Conservation (phyloP, 176 grass and related monocot genomes). For the Urochloa ruziziensis region DNA sequence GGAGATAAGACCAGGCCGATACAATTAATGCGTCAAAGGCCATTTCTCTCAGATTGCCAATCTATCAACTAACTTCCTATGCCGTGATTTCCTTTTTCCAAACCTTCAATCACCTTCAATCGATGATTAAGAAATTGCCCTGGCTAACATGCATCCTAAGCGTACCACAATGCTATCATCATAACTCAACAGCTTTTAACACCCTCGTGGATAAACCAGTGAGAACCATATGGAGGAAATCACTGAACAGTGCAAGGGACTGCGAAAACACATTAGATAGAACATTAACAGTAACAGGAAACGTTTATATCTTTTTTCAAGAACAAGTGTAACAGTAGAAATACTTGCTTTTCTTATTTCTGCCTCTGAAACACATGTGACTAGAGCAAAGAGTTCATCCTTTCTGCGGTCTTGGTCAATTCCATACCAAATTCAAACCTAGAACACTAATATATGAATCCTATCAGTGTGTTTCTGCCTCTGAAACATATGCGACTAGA, state of each 20-base stretch:
- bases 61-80: neutral
- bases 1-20: neutral
- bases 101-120: neutral
- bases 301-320: no score
- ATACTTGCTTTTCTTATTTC: slow-evolving; percentile 71
- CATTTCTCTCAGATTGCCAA: neutral
- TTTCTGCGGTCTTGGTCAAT: slow-evolving; percentile 54
- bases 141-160: neutral
- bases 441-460: no score
- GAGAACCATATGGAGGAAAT: neutral
- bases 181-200: no score
- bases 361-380: slow-evolving; percentile 61
- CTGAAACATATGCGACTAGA: slow-evolving; percentile 63
- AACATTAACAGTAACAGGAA: neutral
- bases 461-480: slow-evolving; percentile 40
- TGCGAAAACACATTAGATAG: neutral
- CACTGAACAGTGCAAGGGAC: neutral
- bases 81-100: neutral
- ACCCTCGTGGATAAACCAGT: neutral
- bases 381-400: slow-evolving; percentile 73
- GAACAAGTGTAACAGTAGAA: neutral
- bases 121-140: neutral
- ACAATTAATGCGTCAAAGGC: slow-evolving; percentile 1
- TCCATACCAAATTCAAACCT: neutral
- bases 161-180: no score